phyloP scores from a whole-genome alignment of 1,284 basidiomycete genomes.

The Moesziomyces sp. region DNA sequence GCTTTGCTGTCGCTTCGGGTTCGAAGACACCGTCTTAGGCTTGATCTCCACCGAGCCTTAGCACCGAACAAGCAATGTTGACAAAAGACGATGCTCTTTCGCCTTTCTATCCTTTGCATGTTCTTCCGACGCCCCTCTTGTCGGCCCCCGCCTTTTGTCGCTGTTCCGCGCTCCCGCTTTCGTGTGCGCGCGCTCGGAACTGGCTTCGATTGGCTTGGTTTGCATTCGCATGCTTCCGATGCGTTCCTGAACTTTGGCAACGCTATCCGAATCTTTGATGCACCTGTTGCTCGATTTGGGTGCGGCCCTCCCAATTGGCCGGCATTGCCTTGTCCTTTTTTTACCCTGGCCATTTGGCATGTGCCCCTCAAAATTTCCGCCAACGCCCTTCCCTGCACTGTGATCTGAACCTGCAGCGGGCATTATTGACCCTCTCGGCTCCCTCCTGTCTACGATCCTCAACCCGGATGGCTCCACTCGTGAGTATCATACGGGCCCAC shows the following conservation, averaged over 20 bases:
- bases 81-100: conserved; percentile 21
- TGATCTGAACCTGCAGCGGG: conserved; percentile 36
- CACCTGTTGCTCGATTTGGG: neutral
- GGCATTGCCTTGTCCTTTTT: neutral
- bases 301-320: neutral
- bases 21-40: neutral
- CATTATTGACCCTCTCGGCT: conserved; percentile 15
- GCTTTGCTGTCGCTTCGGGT: neutral
- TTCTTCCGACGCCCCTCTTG: conserved; percentile 4
- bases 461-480: conserved; percentile 25
- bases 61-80: conserved; percentile 12
- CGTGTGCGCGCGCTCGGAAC: conserved; percentile 4
- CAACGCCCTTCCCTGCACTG: conserved; percentile 8
- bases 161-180: conserved; percentile 14
- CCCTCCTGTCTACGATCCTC: conserved; percentile 17
- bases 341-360: too few relatives aligned
- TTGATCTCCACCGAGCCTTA: neutral
- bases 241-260: neutral
- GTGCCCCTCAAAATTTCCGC: neutral
- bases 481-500: conserved; percentile 15
- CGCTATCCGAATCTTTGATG: conserved; percentile 5
- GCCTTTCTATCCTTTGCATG: conserved; percentile 16
- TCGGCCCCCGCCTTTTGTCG: conserved; percentile 12
- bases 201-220: conserved; percentile 19
- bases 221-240: neutral